These are phyloP conservation scores for Mycena alexandri DNA, from an alignment of 768 basidiomycete species.

Conservation along the genomic window DNA sequence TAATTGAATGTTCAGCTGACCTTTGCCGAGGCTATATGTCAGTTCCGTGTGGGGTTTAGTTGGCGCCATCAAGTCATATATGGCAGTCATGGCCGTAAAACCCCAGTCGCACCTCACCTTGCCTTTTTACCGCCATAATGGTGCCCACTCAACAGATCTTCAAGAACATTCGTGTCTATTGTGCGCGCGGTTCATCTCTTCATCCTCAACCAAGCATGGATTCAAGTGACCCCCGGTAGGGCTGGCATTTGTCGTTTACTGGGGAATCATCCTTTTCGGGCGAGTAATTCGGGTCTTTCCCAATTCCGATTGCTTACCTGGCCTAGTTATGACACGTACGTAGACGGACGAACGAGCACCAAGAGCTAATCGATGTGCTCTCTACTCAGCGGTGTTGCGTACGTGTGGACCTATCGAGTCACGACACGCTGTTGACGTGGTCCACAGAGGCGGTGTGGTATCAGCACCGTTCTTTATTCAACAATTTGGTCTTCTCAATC, in stretches of 20 bases:
- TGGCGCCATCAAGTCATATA: background rate
- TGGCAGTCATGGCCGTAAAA: conserved; percentile 10
- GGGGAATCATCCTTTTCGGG: conserved; percentile 87
- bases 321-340: conserved; percentile 72
- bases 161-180: conserved; percentile 77
- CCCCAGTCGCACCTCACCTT: background rate
- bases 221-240: conserved; percentile 52
- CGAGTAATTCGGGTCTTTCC: background rate
- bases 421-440: conserved; percentile 4
- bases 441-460: conserved; percentile 76
- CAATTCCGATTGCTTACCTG: background rate
- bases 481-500: conserved; percentile 70
- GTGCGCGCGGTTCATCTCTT: conserved; percentile 49
- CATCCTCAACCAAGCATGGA: background rate
- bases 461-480: conserved; percentile 68
- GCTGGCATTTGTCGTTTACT: conserved; percentile 80
- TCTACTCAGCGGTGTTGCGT: conserved; percentile 44
- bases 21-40: background rate
- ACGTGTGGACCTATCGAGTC: conserved; percentile 44
- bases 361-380: background rate
- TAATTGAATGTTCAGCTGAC: background rate
- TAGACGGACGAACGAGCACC: conserved; percentile 27
- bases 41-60: background rate
- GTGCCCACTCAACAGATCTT: conserved; percentile 41
- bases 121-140: conserved; percentile 21